Evolutionary conservation across 345 rosid genomes (phyloP), one percentile per base, ranked within the genome.

Genomic region (Gossypium australe): DNA sequence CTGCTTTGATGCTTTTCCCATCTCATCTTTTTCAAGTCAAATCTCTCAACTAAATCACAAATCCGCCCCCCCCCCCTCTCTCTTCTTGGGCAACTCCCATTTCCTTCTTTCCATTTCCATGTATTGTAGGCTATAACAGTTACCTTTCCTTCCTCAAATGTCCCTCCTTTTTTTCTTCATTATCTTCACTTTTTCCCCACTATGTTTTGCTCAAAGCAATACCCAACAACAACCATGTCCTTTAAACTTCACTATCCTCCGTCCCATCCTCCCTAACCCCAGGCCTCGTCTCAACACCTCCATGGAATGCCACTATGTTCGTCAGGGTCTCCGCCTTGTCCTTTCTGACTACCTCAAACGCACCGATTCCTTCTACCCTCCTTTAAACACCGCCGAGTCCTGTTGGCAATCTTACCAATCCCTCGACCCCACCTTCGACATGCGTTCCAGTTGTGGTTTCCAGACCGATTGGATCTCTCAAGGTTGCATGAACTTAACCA

Each of bases 401-500:
- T 94, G 98, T 86, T 94, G 96, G 97, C 74, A 10, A 2, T 77
- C 80, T 58, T 82, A 85, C 75, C 91, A 89, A 81, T 7, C 79
- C 10, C 60, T 90, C 9, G 11, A 88, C 18, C 88, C 92, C 2
- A 55, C 67, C 49, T 89, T 89, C 80, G 82, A 87, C 62, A 78
- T 90, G 79, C 86, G 90, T 18, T 47, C 86, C 44, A 73, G 80
- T 0, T 92, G 97, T 74, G 97, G 97, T 10, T 89, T 89, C 78
- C 75, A 88, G 25, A 89, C 97, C 17, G 67, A 77, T 25, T 94
- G 97, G 97, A 92, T 92, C 62, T 87, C 97, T 0, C 73, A 87
- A 64, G 97, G 98, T 0, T 92, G 97, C 67, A 82, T 86, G 92
- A 86, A 87, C 83, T 82, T 94, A 87, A 70, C 92, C 73, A 90